phyloP scores from a whole-genome alignment of 2,329 filamentous ascomycete genomes.

The Sporothrix mexicana region DNA sequence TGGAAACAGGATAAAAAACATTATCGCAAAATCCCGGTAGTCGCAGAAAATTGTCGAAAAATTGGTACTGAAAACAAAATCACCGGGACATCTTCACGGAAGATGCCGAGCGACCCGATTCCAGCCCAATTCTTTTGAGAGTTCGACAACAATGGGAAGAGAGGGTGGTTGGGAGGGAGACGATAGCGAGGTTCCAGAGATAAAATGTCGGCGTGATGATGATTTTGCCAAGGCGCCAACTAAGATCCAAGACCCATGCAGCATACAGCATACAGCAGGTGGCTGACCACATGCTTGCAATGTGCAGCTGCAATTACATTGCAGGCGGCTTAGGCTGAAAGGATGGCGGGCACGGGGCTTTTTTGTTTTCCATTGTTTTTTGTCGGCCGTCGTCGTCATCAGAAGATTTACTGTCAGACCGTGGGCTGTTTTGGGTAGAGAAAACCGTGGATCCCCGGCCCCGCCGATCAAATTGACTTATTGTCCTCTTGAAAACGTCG shows the following conservation, averaged over 20 bases:
- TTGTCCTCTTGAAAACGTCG: too few species aligned
- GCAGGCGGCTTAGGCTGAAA: not conserved
- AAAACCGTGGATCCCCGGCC: too few species aligned
- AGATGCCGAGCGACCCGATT: not conserved
- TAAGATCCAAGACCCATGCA: not conserved
- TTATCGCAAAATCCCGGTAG: not conserved
- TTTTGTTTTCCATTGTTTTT: not conserved
- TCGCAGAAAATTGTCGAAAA: not conserved
- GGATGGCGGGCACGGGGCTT: not conserved
- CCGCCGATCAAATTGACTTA: not conserved
- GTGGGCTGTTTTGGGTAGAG: not conserved
- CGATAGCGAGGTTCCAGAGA: not conserved
- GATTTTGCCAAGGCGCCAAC: constrained; percentile 22
- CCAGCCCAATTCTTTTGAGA: too few species aligned
- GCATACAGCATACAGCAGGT: not conserved
- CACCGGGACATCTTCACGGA: not conserved
- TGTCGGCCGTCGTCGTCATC: not conserved
- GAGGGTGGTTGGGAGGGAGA: not conserved
- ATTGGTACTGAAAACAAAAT: not conserved
- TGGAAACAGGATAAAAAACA: constrained; percentile 16
- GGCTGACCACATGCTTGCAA: not conserved
- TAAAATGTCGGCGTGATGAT: not conserved
- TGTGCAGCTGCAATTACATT: not conserved
- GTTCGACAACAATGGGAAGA: not conserved
- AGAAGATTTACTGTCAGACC: not conserved